Evolutionary conservation across 805 yeast species (phyloP), one percentile per base, ranked within the genome.

Genomic region (Zygosaccharomyces bisporus): DNA sequence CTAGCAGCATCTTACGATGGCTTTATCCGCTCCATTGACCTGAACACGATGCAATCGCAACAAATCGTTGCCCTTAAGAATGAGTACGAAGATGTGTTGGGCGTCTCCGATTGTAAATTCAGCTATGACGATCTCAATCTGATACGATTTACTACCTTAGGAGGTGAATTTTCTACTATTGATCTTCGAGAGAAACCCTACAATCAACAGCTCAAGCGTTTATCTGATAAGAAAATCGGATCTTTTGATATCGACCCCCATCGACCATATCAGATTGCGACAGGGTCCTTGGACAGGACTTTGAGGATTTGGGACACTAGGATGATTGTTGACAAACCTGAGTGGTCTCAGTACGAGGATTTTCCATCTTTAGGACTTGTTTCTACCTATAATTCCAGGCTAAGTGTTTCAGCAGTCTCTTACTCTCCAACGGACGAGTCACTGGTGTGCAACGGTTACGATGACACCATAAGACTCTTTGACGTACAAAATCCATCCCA

Each of bases 371-470:
- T 59, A 34, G 66, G 66, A n/a, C 47, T 58, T 14, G 53, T 60
- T 25, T 90, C 89, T 0, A 70, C 77, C 4, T 91, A 81, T 60
- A 64, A 73, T 21, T 85, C 95, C 4, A 69, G 96, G 46, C 69
- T 93, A 29, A 86, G 96, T 43, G 79, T 93, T 1, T 84, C 95
- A 38, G 79, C 85, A 18, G 86, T 89, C 0, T 95, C 89, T 43
- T 91, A 95, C 86, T 59, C 70, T 10, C 75, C 78, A 18, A 77
- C 77, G 42, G 78, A 76, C 44, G 70, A 74, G 34, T 76, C 79
- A 31, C 70, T 91, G 38, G 96, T 93, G 0, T 86, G 95, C 63
- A 91, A 93, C 61, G 97, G 98, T 0, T 91, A 91, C 58, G 98
- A 86, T 59, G 91, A 90, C 57, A 80, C 87, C 0, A 76, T 91